These are phyloP conservation scores for Kandelia obovata DNA, from an alignment of 345 rosid species.

Conservation along the genomic window DNA sequence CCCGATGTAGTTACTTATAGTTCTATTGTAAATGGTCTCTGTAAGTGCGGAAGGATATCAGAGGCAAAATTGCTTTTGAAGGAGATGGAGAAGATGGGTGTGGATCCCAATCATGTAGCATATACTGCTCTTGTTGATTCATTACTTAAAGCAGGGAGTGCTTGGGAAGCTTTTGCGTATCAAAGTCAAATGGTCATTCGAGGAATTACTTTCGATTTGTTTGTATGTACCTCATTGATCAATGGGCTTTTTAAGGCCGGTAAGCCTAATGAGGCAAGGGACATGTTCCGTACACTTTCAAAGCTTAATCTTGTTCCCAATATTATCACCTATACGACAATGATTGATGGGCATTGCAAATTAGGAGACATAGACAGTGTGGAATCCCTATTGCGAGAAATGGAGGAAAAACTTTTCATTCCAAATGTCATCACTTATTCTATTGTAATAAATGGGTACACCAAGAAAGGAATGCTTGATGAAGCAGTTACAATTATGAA, in stretches of 20 bases:
- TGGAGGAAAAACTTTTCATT: constrained; percentile 46
- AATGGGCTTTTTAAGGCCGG: constrained; percentile 80
- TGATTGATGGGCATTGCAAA: constrained; percentile 73
- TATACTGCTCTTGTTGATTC: constrained; percentile 68
- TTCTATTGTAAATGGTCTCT: constrained; percentile 65
- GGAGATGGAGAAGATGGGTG: constrained; percentile 67
- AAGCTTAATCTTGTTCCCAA: constrained; percentile 52
- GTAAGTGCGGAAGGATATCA: constrained; percentile 52
- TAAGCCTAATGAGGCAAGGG: constrained; percentile 52
- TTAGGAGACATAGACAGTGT: constrained; percentile 57
- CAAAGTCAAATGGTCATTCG: constrained; percentile 74
- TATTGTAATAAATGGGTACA: constrained; percentile 63
- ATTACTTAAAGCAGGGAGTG: constrained; percentile 51
- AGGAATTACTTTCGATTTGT: constrained; percentile 69
- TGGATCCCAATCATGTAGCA: constrained; percentile 63
- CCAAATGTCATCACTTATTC: constrained; percentile 69
- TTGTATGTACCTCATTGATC: constrained; percentile 65
- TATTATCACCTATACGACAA: constrained; percentile 53
- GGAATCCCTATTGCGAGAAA: constrained; percentile 46
- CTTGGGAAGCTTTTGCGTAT: constrained; percentile 56
- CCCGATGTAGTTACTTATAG: constrained; percentile 80
- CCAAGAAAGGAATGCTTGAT: constrained; percentile 68
- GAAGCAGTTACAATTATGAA: constrained; percentile 52
- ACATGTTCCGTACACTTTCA: constrained; percentile 42
- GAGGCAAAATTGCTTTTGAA: constrained; percentile 57